Evolutionary conservation across 2,329 filamentous ascomycete genomes (phyloP).

Genomic region (Clarireedia hainanense): DNA sequence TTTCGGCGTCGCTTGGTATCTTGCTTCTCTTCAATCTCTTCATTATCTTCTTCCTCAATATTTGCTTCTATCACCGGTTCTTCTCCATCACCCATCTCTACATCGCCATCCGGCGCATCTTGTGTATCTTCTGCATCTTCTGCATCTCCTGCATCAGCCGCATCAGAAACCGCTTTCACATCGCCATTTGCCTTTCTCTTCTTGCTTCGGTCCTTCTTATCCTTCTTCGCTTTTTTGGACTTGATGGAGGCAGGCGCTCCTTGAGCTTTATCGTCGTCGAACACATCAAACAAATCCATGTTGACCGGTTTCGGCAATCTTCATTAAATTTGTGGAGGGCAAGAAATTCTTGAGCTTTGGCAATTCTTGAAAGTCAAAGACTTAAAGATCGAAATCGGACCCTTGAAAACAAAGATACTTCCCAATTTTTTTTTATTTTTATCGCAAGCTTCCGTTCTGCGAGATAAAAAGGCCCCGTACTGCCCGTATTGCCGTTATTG

Average conservation of each 20-base stretch:
- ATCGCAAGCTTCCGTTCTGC: background rate
- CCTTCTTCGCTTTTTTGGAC: slow-evolving; percentile 31
- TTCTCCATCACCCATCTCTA: slow-evolving; percentile 46
- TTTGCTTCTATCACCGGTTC: slow-evolving; percentile 10
- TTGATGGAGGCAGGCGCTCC: slow-evolving; percentile 31
- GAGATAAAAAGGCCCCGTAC: background rate
- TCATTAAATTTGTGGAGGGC: background rate
- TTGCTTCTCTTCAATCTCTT: slow-evolving; percentile 37
- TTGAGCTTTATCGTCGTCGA: slow-evolving; percentile 60
- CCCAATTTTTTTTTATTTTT: background rate
- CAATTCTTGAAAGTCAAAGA: background rate
- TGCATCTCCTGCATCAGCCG: slow-evolving; percentile 2
- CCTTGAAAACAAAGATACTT: slow-evolving; percentile 4
- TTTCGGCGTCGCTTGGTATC: slow-evolving; percentile 57
- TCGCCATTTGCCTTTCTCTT: slow-evolving; percentile 81
- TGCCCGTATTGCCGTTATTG: background rate
- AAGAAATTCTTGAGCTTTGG: background rate
- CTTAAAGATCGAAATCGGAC: background rate
- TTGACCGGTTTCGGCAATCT: slow-evolving; percentile 8
- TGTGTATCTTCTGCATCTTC: slow-evolving; percentile 13
- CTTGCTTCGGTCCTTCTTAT: slow-evolving; percentile 59
- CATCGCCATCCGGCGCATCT: slow-evolving; percentile 51
- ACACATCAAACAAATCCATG: slow-evolving; percentile 79
- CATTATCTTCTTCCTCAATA: slow-evolving; percentile 18
- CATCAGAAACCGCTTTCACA: slow-evolving; percentile 50